phyloP scores from a whole-genome alignment of 2,329 filamentous ascomycete genomes.

The Helotiales sp. region DNA sequence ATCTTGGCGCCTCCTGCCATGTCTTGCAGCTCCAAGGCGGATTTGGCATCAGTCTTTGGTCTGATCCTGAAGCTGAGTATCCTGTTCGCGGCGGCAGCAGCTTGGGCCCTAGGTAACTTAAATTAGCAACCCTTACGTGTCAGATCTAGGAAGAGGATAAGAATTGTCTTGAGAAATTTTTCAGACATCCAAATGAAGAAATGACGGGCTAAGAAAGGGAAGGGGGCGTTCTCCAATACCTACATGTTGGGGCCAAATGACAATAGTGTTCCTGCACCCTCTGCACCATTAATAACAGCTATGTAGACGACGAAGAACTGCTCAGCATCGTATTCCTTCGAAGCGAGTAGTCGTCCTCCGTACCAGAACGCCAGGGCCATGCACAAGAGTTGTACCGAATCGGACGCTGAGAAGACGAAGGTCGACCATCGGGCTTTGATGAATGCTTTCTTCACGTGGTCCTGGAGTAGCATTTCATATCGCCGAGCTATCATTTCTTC shows the following conservation, averaged over 20 bases:
- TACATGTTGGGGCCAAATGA: constrained; percentile 58
- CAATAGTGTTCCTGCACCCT: constrained; percentile 59
- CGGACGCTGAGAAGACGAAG: constrained; percentile 57
- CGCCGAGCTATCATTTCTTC: constrained; percentile 59
- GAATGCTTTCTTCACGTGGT: constrained; percentile 55
- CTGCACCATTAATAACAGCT: constrained; percentile 56
- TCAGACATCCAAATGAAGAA: no score
- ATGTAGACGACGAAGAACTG: constrained; percentile 57
- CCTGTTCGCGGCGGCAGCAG: constrained; percentile 62
- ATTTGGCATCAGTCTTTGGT: constrained; percentile 12
- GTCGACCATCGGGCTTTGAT: constrained; percentile 54
- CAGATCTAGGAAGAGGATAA: no score
- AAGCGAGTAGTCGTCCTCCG: constrained; percentile 50
- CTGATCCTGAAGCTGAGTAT: constrained; percentile 52
- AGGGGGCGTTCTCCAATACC: no score
- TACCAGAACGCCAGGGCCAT: constrained; percentile 66
- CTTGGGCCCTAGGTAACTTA: no score
- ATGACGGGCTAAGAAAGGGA: no score
- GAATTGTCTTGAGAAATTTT: no score
- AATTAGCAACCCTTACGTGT: no score
- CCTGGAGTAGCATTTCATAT: constrained; percentile 53
- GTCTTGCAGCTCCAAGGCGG: constrained; percentile 30
- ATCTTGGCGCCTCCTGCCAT: constrained; percentile 56
- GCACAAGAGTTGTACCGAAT: constrained; percentile 60
- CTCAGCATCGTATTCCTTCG: constrained; percentile 47